phyloP scores from a whole-genome alignment of 208 protist genomes.

The Trypanosoma rangeli region DNA sequence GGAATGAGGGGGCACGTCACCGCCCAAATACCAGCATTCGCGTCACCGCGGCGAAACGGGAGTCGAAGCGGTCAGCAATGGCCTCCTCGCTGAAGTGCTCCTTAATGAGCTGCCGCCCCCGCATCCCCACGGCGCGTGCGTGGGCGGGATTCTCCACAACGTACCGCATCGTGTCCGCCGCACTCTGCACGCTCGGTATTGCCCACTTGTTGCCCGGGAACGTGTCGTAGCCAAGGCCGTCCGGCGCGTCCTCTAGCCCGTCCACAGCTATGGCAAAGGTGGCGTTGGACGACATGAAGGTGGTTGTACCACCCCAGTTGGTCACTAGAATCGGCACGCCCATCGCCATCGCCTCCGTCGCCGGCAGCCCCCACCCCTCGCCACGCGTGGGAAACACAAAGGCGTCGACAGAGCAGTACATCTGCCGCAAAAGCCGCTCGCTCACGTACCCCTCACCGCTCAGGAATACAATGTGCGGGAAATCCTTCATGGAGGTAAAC shows the following conservation, averaged over 20 bases:
- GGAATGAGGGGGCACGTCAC: constrained; percentile 84
- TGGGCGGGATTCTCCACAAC: constrained; percentile 35
- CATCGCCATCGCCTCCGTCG: constrained; percentile 62
- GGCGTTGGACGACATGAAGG: constrained; percentile 35
- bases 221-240: constrained; percentile 20
- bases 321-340: constrained; percentile 44
- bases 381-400: constrained; percentile 86
- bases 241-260: constrained; percentile 42
- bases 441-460: constrained; percentile 20
- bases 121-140: constrained; percentile 30
- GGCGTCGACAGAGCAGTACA: constrained; percentile 76
- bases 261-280: constrained; percentile 55
- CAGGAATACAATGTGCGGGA: constrained; percentile 47
- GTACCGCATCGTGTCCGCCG: constrained; percentile 36
- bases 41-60: background rate
- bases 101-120: constrained; percentile 26
- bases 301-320: constrained; percentile 38
- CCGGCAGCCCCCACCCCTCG: constrained; percentile 69
- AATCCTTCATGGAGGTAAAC: constrained; percentile 25
- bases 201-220: constrained; percentile 36
- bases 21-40: constrained; percentile 50
- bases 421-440: constrained; percentile 32
- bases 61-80: constrained; percentile 42
- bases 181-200: constrained; percentile 30
- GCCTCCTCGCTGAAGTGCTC: constrained; percentile 39